Evolutionary conservation across 2,329 filamentous ascomycete species (phyloP), one percentile per base, ranked within the genome.

Genomic region (Sporothrix dimorphospora): DNA sequence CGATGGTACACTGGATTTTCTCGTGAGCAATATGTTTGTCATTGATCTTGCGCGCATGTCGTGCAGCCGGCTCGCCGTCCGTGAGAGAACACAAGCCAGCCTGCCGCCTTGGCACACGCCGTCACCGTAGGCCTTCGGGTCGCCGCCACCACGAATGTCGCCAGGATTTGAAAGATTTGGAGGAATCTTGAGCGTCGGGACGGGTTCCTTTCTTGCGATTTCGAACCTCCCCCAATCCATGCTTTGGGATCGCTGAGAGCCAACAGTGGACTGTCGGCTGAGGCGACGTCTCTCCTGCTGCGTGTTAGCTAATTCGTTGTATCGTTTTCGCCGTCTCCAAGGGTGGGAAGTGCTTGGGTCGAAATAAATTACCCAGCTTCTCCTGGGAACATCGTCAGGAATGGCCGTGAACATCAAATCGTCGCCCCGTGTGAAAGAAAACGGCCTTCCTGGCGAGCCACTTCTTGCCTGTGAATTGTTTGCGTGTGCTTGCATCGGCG

Each of bases 381-480:
- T 65, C 21, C 59, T 14, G 11, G 59, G 40, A 45, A 65, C 59
- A 27, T 45, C 59, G 12, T 24, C 59, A 24, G 59, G 38, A 16
- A 57, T 45, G 4, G 59, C 59, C 59, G 59, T 65, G 38, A 27
- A 27, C 34, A 24, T 1, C 9, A 45, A n/a, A 42, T 65, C 59
- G 21, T 65, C 40, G n/a, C 59, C 55, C n/a, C 38, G 38, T 27
- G n/a, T 45, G 59, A 65, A 65, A 27, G 59, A 65, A 16, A 19
- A 24, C 11, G 40, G 38, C 9, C 59, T 45, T 7, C 21, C n/a
- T 19, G 55, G 55, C 5, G 30, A 6, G 19, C 19, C 55, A 9
- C 12, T 30, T 21, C 30, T 61, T n/a, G 1, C 30, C 19, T 61
- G 55, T 12, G 16, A 5, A 6, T 40, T n/a, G 30, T 27, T 12